Evolutionary conservation across 768 basidiomycete species (phyloP).

Genomic region (Tylopilus felleus): DNA sequence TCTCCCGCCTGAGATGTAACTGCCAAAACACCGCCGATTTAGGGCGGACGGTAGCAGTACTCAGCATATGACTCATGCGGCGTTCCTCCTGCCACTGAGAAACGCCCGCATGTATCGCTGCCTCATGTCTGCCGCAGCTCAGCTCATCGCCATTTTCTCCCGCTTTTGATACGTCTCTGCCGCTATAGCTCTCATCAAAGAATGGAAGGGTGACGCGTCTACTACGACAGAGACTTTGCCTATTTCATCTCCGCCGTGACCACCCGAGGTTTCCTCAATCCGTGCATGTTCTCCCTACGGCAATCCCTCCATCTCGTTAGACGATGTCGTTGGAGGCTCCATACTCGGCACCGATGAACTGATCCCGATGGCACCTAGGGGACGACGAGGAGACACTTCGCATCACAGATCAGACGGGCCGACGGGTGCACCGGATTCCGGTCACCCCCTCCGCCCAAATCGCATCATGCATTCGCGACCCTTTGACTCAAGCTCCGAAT

Average conservation of each 20-base stretch:
- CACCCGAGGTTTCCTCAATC: constrained; percentile 23
- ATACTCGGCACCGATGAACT: constrained; percentile 20
- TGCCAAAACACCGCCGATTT: constrained; percentile 13
- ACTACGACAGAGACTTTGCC: constrained; percentile 1
- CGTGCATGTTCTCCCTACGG: constrained; percentile 27
- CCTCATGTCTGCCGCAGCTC: constrained; percentile 24
- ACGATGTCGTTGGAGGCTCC: constrained; percentile 1
- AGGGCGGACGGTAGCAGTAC: constrained; percentile 8
- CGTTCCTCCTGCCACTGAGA: constrained; percentile 9
- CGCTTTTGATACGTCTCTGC: constrained; percentile 14
- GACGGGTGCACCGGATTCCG: constrained; percentile 10
- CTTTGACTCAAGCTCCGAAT: constrained; percentile 21
- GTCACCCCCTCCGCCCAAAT: constrained; percentile 28
- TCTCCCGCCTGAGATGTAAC: constrained; percentile 1
- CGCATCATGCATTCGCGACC: constrained; percentile 24
- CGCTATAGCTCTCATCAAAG: constrained; percentile 9
- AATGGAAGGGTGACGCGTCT: constrained; percentile 18
- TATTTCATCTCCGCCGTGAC: constrained; percentile 36
- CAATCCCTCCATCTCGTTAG: constrained; percentile 5
- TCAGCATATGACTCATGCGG: constrained; percentile 12
- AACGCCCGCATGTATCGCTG: constrained; percentile 4
- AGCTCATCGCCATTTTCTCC: constrained; percentile 14
- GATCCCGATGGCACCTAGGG: constrained; percentile 12
- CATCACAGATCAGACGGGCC: background rate
- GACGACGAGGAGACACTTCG: background rate